Evolutionary conservation across 106 monocot genomes (phyloP).

Genomic region (Platanthera zijinensis): DNA sequence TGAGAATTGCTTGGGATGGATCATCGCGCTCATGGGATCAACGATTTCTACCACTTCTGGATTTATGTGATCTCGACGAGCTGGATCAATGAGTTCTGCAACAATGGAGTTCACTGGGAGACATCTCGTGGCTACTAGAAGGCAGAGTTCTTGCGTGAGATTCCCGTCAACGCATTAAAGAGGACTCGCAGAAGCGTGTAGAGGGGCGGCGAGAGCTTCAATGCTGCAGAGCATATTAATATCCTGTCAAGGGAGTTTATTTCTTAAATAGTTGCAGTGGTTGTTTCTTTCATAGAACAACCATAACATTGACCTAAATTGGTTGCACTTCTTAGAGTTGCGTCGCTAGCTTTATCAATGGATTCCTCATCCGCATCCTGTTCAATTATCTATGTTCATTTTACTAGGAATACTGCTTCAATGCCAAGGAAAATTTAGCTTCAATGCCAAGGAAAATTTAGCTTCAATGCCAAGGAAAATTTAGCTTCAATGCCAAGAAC

Average conservation of each 20-base stretch:
- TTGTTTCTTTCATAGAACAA: background rate
- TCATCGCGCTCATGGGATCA: too few species aligned
- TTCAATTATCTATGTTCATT: background rate
- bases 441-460: background rate
- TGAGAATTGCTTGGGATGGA: too few species aligned
- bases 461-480: background rate
- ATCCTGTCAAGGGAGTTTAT: background rate
- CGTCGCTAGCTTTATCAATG: background rate
- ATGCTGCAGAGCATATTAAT: too few species aligned
- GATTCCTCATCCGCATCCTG: background rate
- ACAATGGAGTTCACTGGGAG: too few species aligned
- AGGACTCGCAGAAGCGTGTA: too few species aligned
- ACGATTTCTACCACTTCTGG: too few species aligned
- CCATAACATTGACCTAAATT: background rate
- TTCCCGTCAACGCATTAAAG: too few species aligned
- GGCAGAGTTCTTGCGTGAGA: too few species aligned
- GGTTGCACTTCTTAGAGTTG: background rate
- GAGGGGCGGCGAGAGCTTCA: too few species aligned
- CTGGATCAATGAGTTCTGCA: too few species aligned
- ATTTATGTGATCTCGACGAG: too few species aligned
- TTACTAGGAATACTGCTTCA: background rate
- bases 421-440: background rate
- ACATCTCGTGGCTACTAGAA: too few species aligned
- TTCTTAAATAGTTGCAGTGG: background rate
- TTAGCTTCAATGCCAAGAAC: background rate